phyloP scores from a whole-genome alignment of 768 basidiomycete genomes.

The Termitomyces eurrhizus region DNA sequence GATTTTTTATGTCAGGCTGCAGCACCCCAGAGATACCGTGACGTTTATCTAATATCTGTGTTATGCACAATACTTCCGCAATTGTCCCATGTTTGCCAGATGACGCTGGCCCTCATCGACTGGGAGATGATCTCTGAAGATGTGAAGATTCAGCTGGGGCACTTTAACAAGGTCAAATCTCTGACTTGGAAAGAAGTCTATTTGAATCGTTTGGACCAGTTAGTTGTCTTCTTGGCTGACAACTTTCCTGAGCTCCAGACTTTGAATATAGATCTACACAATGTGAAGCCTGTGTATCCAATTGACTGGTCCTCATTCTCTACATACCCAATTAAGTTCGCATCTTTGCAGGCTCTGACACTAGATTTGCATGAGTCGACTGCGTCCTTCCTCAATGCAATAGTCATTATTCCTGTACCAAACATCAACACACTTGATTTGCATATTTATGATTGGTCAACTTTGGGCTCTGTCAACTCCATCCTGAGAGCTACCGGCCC shows the following conservation, averaged over 20 bases:
- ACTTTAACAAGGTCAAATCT: neutral
- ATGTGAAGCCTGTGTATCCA: neutral
- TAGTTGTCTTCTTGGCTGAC: neutral
- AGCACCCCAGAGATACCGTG: too few relatives aligned
- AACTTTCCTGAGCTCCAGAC: neutral
- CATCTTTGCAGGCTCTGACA: neutral
- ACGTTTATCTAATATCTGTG: neutral
- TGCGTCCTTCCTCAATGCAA: neutral
- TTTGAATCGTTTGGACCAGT: neutral
- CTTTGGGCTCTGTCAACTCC: neutral
- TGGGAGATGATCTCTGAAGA: neutral
- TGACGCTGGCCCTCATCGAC: neutral
- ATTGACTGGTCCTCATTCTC: neutral
- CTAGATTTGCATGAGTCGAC: neutral
- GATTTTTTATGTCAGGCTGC: neutral
- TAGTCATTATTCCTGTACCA: neutral
- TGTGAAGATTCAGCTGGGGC: neutral
- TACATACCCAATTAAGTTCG: neutral
- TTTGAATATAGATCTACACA: neutral
- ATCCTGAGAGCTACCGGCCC: neutral
- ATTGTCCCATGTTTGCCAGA: neutral
- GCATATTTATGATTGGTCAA: neutral
- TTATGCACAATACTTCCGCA: neutral
- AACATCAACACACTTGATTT: neutral
- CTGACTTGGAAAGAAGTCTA: neutral